Percentiles rank a stretch among this genome's conserved stretches.
These are phyloP conservation scores for Lactarius pseudohatsudake DNA, from an alignment of 768 basidiomycete genomes.

Conservation along the genomic window DNA sequence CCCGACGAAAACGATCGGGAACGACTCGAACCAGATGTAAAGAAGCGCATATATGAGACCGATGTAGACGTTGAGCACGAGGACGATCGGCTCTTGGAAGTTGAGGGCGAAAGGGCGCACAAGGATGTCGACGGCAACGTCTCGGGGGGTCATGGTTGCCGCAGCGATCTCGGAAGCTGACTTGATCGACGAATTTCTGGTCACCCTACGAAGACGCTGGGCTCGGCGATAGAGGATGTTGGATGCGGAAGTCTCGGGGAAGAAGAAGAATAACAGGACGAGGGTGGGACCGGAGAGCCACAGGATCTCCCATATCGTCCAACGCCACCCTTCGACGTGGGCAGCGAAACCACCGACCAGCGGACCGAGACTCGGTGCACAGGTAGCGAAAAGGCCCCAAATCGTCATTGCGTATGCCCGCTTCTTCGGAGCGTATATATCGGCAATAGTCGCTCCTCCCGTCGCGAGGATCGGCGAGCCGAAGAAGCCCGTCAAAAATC, in stretches of 20 bases:
- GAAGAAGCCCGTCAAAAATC: conserved; percentile 39
- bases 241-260: conserved; percentile 36
- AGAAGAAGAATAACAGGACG: conserved; percentile 34
- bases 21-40: conserved; percentile 40
- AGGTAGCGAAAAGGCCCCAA: conserved; percentile 35
- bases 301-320: conserved; percentile 39
- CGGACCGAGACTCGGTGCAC: conserved; percentile 37
- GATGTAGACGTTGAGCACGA: conserved; percentile 36
- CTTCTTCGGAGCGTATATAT: conserved; percentile 32
- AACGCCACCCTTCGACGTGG: conserved; percentile 36
- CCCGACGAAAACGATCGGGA: conserved; percentile 37
- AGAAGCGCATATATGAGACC: conserved; percentile 37
- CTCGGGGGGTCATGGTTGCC: conserved; percentile 27
- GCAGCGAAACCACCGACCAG: conserved; percentile 38
- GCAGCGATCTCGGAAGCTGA: conserved; percentile 33
- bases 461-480: conserved; percentile 39
- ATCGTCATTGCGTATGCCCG: conserved; percentile 34
- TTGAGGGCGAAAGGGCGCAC: conserved; percentile 37
- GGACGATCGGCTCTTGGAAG: conserved; percentile 36
- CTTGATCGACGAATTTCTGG: conserved; percentile 33
- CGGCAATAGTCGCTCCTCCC: conserved; percentile 34
- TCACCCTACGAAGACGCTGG: conserved; percentile 35
- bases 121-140: conserved; percentile 33
- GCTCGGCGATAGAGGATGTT: conserved; percentile 38
- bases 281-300: conserved; percentile 36